Evolutionary conservation across 148 eudicot species (phyloP).

Genomic region (Talinum fruticosum): DNA sequence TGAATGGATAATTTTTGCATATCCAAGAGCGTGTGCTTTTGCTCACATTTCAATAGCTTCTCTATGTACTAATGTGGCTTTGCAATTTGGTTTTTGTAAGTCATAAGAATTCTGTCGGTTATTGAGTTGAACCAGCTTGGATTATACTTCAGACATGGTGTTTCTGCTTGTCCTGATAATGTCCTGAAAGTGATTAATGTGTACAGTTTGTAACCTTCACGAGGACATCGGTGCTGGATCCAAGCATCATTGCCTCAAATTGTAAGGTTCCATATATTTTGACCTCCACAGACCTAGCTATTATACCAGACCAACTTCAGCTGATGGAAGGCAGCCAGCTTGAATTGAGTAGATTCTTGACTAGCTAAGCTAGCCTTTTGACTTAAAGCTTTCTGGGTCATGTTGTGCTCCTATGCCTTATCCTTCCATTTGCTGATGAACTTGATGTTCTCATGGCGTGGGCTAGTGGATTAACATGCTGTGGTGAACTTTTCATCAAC

Average conservation of each 20-base stretch:
- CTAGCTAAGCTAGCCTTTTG: not conserved
- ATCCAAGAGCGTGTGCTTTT: slow-evolving; percentile 7
- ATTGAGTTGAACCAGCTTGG: not conserved
- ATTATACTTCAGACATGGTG: not conserved
- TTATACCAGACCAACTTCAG: not conserved
- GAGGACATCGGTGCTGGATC: not conserved
- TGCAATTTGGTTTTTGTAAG: slow-evolving; percentile 2
- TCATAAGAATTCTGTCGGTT: not conserved
- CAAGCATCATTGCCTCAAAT: not conserved
- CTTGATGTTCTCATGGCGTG: not conserved
- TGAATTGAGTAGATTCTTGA: too few species aligned
- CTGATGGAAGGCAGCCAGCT: too few species aligned
- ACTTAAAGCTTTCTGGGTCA: not conserved
- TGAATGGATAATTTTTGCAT: slow-evolving; percentile 5
- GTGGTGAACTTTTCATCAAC: too few species aligned
- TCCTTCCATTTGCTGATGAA: not conserved
- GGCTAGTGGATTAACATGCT: too few species aligned
- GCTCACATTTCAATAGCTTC: not conserved
- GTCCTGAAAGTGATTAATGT: not conserved
- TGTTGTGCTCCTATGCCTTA: not conserved
- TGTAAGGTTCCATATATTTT: not conserved
- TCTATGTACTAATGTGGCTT: slow-evolving; percentile 7
- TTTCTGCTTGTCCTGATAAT: not conserved
- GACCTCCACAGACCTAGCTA: not conserved
- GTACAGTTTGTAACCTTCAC: not conserved